phyloP scores from a whole-genome alignment of 2,329 filamentous ascomycete genomes.

The Neofusicoccum umdonicola region DNA sequence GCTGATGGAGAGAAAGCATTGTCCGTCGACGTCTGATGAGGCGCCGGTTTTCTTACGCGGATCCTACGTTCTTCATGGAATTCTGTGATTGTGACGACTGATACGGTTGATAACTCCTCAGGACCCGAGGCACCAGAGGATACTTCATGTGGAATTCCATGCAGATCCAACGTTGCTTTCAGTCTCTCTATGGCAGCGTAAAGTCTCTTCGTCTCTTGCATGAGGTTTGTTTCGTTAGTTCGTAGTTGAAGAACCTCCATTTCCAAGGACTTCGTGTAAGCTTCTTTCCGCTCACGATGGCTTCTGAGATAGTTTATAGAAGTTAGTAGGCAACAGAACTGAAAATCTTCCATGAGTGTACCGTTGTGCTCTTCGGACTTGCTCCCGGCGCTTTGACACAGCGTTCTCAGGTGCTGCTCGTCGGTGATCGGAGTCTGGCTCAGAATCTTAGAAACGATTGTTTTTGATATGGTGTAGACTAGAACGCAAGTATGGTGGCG shows the following conservation, averaged over 20 bases:
- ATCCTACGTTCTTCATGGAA: background rate
- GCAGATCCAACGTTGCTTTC: slow-evolving; percentile 21
- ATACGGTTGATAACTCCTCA: background rate
- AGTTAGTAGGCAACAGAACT: background rate
- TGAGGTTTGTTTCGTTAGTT: slow-evolving; percentile 30
- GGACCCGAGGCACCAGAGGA: background rate
- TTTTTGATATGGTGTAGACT: too few relatives aligned
- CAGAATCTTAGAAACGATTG: background rate
- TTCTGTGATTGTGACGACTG: background rate
- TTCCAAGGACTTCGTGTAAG: slow-evolving; percentile 31
- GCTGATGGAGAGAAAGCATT: too few relatives aligned
- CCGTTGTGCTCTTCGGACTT: slow-evolving; percentile 38
- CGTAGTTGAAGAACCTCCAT: slow-evolving; percentile 29
- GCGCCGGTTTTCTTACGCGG: background rate
- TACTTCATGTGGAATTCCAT: slow-evolving; percentile 11
- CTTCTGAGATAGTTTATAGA: slow-evolving; percentile 21
- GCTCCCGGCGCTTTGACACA: slow-evolving; percentile 31
- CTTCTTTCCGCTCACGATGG: slow-evolving; percentile 34
- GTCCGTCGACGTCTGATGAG: background rate
- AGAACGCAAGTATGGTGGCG: too few relatives aligned
- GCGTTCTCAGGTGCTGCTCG: background rate
- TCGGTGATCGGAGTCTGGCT: background rate
- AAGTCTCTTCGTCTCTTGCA: slow-evolving; percentile 27
- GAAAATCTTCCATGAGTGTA: slow-evolving; percentile 17
- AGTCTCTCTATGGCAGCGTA: slow-evolving; percentile 26